Evolutionary conservation across 768 basidiomycete genomes (phyloP).

Genomic region (Leccinum truebloodii): DNA sequence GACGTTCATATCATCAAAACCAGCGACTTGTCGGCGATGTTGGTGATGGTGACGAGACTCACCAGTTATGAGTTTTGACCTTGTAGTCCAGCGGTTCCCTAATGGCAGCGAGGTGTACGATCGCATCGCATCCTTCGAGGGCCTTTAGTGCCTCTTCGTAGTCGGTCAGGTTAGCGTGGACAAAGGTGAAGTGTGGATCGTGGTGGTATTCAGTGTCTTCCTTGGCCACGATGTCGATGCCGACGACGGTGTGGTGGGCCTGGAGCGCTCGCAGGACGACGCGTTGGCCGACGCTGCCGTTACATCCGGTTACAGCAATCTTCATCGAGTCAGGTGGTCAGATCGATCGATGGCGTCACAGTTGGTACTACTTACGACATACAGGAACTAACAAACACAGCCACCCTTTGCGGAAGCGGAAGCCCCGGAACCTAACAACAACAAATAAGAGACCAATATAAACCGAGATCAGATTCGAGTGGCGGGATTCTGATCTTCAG

Average conservation of each 20-base stretch:
- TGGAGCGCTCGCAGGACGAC: constrained; percentile 51
- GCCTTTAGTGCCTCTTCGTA: constrained; percentile 49
- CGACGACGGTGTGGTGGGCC: constrained; percentile 49
- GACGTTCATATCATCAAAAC: neutral
- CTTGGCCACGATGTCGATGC: constrained; percentile 44
- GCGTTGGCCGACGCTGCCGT: constrained; percentile 54
- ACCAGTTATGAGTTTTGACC: constrained; percentile 61
- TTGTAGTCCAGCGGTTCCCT: constrained; percentile 55
- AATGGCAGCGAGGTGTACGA: constrained; percentile 55
- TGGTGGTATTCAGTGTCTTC: constrained; percentile 20
- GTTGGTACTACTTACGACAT: too few relatives aligned
- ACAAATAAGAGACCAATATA: too few relatives aligned
- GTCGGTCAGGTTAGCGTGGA: constrained; percentile 47
- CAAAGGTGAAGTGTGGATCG: constrained; percentile 42
- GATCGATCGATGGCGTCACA: too few relatives aligned
- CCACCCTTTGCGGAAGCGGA: too few relatives aligned
- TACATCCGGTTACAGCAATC: constrained; percentile 61
- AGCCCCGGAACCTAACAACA: too few relatives aligned
- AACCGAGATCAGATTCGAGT: too few relatives aligned
- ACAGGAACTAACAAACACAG: too few relatives aligned
- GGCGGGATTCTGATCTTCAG: too few relatives aligned
- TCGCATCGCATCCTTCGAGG: constrained; percentile 53
- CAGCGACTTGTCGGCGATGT: neutral
- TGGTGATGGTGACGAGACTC: constrained; percentile 13
- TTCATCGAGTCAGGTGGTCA: constrained; percentile 38